Evolutionary conservation across 805 yeast species (phyloP), one percentile per base, ranked within the genome.

Genomic region (Saccharomyces cerevisiae): DNA sequence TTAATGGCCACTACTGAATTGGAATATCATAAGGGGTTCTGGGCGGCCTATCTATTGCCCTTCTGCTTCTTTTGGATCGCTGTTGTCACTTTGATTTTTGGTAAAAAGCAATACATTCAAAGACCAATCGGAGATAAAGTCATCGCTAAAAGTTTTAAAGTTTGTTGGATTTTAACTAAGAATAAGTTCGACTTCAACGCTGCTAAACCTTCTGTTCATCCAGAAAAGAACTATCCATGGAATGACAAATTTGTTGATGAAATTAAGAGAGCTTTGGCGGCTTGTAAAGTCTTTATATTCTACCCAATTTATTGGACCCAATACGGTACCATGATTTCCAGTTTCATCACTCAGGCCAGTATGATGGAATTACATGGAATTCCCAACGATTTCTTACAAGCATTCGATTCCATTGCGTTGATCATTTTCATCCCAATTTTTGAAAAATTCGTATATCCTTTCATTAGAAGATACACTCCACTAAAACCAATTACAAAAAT

Each of bases 371-470:
- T 79, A 53, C 89, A 87, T 67, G 87, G 88, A 46, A 76, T 87
- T 61, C 94, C 95, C 60, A 87, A 87, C 67, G 95, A 87, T 75
- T 76, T 87, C 62, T 79, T 87, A 74, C 85, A 83, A 70, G 85
- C 82, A 65, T 79, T 87, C 61, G 85, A 87, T 70, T 86, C 94
- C 29, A 73, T 87, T 61, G 84, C 89, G 43, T 79, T 87, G 61
- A 84, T 87, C 61, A 73, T 87, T n/a, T 83, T 85, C 69, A 84
- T 87, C 59, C 95, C 95, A 55, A 75, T 87, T 60, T 77, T 78
- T 70, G 89, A 87, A 68, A 70, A 76, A 56, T 61, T 76, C n/a
- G 54, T 84, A 13, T 87, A 79, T 70, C 86, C 86, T 49, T 55
- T 67, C 43, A 68, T 82, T 57, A 76, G 82, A 67, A 73, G 59